Evolutionary conservation across 2,329 filamentous ascomycete genomes (phyloP).

Genomic region (Emergomyces africanus): DNA sequence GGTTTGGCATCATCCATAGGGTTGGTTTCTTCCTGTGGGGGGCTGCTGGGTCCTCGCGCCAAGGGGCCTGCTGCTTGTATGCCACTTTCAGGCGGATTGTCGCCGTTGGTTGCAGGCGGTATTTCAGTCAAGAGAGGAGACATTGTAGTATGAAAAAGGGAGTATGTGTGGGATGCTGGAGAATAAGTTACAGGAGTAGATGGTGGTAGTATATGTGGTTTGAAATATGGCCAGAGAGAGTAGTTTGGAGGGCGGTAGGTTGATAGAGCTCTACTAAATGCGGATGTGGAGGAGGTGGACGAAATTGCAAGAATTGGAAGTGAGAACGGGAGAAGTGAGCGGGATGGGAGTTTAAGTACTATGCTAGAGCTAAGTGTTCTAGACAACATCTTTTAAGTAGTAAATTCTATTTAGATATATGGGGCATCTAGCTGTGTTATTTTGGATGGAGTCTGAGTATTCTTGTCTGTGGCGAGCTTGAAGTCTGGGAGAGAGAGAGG

Average conservation of each 20-base stretch:
- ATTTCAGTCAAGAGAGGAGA: background rate
- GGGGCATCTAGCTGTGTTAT: background rate
- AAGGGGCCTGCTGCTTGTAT: background rate
- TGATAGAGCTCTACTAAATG: background rate
- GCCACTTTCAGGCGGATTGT: background rate
- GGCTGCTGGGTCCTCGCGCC: conserved; percentile 11
- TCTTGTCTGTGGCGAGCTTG: background rate
- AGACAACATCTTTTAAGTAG: background rate
- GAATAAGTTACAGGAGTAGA: background rate
- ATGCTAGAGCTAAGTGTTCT: background rate
- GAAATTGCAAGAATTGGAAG: background rate
- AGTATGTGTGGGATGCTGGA: background rate
- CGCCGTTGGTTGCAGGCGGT: background rate
- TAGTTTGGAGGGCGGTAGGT: too few relatives aligned
- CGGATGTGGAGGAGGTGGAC: too few relatives aligned
- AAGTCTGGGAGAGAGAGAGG: background rate
- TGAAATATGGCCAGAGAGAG: background rate
- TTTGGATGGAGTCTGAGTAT: background rate
- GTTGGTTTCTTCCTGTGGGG: conserved; percentile 17
- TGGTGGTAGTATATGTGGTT: background rate
- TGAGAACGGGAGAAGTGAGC: background rate
- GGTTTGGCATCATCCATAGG: conserved; percentile 6
- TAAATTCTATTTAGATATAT: background rate
- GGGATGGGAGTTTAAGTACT: background rate
- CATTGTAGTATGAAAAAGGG: background rate